Evolutionary conservation across 1,284 basidiomycete genomes (phyloP).

Genomic region (Lentinula novae-zelandiae): DNA sequence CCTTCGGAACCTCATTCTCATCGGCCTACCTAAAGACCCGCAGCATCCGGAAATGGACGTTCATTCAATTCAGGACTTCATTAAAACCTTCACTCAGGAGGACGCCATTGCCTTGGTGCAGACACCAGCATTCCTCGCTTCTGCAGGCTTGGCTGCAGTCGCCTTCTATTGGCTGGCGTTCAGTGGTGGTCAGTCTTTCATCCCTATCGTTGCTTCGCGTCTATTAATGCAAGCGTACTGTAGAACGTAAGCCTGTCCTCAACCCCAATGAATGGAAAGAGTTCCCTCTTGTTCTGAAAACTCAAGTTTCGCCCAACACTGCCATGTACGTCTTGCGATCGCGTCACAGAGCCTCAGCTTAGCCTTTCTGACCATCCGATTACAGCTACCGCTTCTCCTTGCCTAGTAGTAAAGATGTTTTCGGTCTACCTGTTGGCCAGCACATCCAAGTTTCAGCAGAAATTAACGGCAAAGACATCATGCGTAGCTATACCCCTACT

Average conservation of each 20-base stretch:
- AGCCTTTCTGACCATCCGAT: constrained; percentile 1
- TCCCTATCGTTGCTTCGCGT: constrained; percentile 1
- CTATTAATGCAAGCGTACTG: constrained; percentile 8
- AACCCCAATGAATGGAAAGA: constrained; percentile 77
- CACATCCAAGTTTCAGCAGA: constrained; percentile 92
- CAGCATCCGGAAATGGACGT: constrained; percentile 21
- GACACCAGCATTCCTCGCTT: constrained; percentile 35
- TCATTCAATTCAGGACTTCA: constrained; percentile 20
- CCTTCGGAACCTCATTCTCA: constrained; percentile 56
- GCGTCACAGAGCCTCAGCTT: constrained; percentile 3
- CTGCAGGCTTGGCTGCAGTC: constrained; percentile 32
- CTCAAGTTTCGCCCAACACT: constrained; percentile 90
- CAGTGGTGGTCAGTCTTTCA: constrained; percentile 26
- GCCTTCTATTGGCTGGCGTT: constrained; percentile 31
- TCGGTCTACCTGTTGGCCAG: constrained; percentile 95
- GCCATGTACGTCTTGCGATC: constrained; percentile 62
- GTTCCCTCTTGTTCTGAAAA: constrained; percentile 82
- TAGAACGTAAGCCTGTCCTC: constrained; percentile 64
- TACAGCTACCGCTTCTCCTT: constrained; percentile 88
- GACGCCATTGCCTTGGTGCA: constrained; percentile 36
- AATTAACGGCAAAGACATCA: constrained; percentile 87
- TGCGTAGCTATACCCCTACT: constrained; percentile 93
- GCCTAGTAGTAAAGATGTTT: constrained; percentile 66
- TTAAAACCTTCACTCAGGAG: constrained; percentile 17
- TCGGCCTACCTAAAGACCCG: constrained; percentile 44